Conservation (phyloP, 202 grass and related monocot species). For the Digitaria exilis region DNA sequence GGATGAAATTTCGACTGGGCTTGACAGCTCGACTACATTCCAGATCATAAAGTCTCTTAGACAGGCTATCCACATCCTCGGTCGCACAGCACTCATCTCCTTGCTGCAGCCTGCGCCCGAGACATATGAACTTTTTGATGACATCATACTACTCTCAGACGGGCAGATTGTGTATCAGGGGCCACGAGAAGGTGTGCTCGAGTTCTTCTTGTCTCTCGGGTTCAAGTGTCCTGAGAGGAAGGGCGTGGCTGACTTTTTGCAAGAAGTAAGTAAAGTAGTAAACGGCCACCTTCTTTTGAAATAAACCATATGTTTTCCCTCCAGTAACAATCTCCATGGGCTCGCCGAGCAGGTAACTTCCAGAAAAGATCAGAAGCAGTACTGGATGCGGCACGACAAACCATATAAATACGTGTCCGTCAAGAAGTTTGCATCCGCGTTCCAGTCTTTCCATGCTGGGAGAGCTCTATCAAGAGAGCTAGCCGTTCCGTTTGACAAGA, state of each 20-base stretch:
- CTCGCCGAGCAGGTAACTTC: slow-evolving; percentile 65
- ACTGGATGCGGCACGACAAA: slow-evolving; percentile 40
- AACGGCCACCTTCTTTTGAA: neutral
- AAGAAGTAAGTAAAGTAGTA: slow-evolving; percentile 67
- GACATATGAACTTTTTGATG: slow-evolving; percentile 89
- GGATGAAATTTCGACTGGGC: slow-evolving; percentile 97
- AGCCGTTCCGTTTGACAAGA: slow-evolving; percentile 59
- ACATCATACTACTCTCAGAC: slow-evolving; percentile 85
- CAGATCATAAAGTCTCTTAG: no score
- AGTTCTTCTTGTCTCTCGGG: slow-evolving; percentile 74
- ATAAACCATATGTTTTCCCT: neutral
- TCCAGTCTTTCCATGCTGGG: slow-evolving; percentile 68
- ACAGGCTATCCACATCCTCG: no score
- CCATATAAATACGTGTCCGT: slow-evolving; percentile 63
- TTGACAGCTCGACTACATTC: no score
- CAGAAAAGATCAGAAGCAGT: no score
- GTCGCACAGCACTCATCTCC: no score
- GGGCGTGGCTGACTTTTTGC: slow-evolving; percentile 81
- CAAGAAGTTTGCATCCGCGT: slow-evolving; percentile 62
- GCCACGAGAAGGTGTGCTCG: slow-evolving; percentile 68
- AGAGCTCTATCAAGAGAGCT: slow-evolving; percentile 48
- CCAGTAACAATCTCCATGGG: neutral
- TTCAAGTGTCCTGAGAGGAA: slow-evolving; percentile 85
- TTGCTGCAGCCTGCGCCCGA: slow-evolving; percentile 91
- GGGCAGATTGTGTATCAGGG: slow-evolving; percentile 91